Evolutionary conservation across 164 flowering plant genomes (phyloP).

Genomic region (Nymphaea colorata): DNA sequence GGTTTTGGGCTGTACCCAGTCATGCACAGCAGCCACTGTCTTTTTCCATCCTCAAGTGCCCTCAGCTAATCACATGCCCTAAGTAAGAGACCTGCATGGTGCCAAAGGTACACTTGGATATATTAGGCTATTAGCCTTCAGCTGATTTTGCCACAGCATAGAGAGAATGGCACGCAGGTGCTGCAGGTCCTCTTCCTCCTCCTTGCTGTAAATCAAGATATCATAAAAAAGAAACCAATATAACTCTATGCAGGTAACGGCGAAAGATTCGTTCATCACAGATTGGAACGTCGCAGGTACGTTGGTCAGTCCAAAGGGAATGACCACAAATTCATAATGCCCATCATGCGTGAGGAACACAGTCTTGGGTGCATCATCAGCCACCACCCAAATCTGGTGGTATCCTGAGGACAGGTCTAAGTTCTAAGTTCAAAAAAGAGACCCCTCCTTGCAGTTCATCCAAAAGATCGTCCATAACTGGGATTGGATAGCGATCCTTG

Average conservation of each 20-base stretch:
- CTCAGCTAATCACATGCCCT: not conserved
- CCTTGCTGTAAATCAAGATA: slow-evolving; percentile 2
- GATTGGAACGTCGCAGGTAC: slow-evolving; percentile 3
- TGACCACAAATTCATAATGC: slow-evolving; percentile 4
- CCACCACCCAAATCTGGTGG: slow-evolving; percentile 1
- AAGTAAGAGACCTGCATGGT: not conserved
- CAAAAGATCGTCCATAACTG: slow-evolving; percentile 1
- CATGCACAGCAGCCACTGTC: not conserved
- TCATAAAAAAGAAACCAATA: slow-evolving; percentile 5
- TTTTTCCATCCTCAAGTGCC: not conserved
- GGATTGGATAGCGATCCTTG: slow-evolving; percentile 1
- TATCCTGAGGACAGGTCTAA: not conserved
- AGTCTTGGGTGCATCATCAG: not conserved
- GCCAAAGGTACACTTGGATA: slow-evolving; percentile 1
- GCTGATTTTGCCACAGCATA: not conserved
- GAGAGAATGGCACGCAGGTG: not conserved
- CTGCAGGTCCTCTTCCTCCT: not conserved
- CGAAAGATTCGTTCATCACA: slow-evolving; percentile 2
- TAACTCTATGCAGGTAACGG: not conserved
- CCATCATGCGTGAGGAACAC: not conserved
- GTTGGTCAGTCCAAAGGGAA: not conserved
- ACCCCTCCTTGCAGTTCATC: not conserved
- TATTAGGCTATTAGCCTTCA: not conserved
- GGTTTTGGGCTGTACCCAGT: slow-evolving; percentile 1
- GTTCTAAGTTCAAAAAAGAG: not conserved